These are phyloP conservation scores for Acorus calamus DNA, from an alignment of 106 monocot species.

Conservation along the genomic window DNA sequence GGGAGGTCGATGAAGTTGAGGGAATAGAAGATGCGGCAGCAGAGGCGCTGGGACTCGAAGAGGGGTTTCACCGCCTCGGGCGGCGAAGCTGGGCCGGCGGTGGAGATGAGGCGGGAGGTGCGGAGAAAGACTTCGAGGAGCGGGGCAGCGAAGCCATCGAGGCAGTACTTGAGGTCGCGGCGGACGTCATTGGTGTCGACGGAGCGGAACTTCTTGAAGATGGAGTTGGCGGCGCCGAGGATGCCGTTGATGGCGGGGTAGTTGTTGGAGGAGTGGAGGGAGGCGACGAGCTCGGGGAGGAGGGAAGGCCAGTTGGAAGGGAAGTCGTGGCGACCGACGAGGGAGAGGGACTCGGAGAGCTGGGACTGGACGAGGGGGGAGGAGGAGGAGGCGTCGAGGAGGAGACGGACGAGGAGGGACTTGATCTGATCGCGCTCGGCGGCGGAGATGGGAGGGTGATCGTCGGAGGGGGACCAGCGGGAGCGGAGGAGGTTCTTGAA, in stretches of 20 bases:
- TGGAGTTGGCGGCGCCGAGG: slow-evolving; percentile 59
- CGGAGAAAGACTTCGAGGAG: slow-evolving; percentile 73
- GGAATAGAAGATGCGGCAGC: slow-evolving; percentile 87
- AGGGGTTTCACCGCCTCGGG: slow-evolving; percentile 25
- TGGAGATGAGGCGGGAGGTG: slow-evolving; percentile 35
- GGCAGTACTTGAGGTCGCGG: slow-evolving; percentile 90
- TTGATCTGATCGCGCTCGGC: slow-evolving; percentile 65
- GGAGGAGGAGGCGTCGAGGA: slow-evolving; percentile 37
- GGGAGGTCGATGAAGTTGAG: slow-evolving; percentile 89
- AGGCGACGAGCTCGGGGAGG: slow-evolving; percentile 68
- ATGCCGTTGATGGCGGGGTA: slow-evolving; percentile 52
- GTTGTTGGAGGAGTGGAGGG: slow-evolving; percentile 36
- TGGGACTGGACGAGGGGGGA: slow-evolving; percentile 52
- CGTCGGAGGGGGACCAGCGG: slow-evolving; percentile 28
- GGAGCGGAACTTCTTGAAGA: slow-evolving; percentile 78
- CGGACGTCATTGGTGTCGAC: slow-evolving; percentile 50
- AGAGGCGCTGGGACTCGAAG: slow-evolving; percentile 79
- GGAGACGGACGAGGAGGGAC: slow-evolving; percentile 40
- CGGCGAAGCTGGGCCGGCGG: slow-evolving; percentile 8
- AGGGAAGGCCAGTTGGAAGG: slow-evolving; percentile 66
- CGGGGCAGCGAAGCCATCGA: slow-evolving; percentile 67
- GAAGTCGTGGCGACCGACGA: slow-evolving; percentile 62
- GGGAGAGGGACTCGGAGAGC: slow-evolving; percentile 62
- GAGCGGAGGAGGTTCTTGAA: slow-evolving; percentile 33
- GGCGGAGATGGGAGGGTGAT: slow-evolving; percentile 23